Percentiles rank a stretch among this genome's conserved stretches.
Evolutionary conservation across 1,139 yeast genomes (phyloP).

Genomic region (Nakaseomyces nivariensis): DNA sequence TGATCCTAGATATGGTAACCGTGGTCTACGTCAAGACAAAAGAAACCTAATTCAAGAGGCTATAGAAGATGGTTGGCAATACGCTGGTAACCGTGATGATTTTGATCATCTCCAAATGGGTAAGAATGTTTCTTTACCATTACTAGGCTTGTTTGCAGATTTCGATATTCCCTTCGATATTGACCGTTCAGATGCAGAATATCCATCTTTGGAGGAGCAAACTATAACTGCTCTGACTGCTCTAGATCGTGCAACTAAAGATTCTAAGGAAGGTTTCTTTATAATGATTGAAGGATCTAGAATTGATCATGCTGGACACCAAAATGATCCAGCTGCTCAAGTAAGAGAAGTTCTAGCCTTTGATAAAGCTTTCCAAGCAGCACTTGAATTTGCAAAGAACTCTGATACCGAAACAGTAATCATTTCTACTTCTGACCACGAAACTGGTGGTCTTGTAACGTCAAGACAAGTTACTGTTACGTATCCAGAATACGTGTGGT

Average conservation of each 20-base stretch:
- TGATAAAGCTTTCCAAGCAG: conserved; percentile 66
- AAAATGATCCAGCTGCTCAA: conserved; percentile 83
- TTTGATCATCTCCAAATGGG: conserved; percentile 52
- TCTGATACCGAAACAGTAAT: conserved; percentile 63
- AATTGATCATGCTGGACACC: conserved; percentile 88
- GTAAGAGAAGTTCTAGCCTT: conserved; percentile 68
- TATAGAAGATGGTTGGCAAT: conserved; percentile 48
- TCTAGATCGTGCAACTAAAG: conserved; percentile 50
- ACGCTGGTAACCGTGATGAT: conserved; percentile 45
- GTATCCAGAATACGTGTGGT: conserved; percentile 68
- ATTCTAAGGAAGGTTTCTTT: conserved; percentile 72
- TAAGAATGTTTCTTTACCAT: conserved; percentile 53
- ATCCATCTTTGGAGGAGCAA: conserved; percentile 71
- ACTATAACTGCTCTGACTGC: conserved; percentile 60
- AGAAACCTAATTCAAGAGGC: conserved; percentile 58
- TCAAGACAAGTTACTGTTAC: conserved; percentile 57
- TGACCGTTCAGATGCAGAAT: conserved; percentile 47
- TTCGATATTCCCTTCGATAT: conserved; percentile 72
- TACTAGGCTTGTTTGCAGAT: conserved; percentile 60
- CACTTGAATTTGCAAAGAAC: conserved; percentile 51
- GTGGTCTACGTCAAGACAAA: conserved; percentile 61
- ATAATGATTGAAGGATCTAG: conserved; percentile 77
- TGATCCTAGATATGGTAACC: conserved; percentile 28
- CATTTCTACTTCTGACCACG: conserved; percentile 79
- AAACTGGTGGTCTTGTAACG: conserved; percentile 77